A percentile compares a stretch with the other conserved stretches of the same genome.
phyloP scores from a whole-genome alignment of 768 basidiomycete genomes.

The Boletellus emodensis region DNA sequence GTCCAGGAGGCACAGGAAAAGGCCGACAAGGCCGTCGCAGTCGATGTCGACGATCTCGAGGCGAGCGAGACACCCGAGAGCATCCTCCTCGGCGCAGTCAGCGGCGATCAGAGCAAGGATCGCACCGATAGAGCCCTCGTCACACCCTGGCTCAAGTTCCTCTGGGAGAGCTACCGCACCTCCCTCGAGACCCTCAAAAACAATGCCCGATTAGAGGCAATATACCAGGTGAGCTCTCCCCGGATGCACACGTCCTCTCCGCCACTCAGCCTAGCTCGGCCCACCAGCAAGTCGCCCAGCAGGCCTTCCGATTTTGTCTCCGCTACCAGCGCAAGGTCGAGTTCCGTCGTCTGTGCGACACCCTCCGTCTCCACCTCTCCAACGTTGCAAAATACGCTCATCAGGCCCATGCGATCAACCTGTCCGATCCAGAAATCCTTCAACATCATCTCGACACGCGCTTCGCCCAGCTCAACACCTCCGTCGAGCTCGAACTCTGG shows the following conservation, averaged over 20 bases:
- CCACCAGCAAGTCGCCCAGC: conserved; percentile 84
- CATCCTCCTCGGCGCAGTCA: conserved; percentile 85
- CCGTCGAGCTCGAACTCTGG: conserved; percentile 98
- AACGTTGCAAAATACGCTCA: conserved; percentile 95
- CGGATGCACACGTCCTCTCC: not conserved
- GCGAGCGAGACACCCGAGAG: conserved; percentile 93
- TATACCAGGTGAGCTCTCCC: conserved; percentile 77
- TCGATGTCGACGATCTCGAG: conserved; percentile 93
- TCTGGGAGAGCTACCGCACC: conserved; percentile 98
- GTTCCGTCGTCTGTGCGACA: conserved; percentile 95
- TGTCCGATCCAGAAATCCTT: conserved; percentile 90
- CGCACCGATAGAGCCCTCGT: conserved; percentile 92
- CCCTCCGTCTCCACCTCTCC: conserved; percentile 87
- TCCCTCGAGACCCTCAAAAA: conserved; percentile 95
- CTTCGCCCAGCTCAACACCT: conserved; percentile 93
- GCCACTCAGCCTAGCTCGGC: not conserved
- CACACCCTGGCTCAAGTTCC: conserved; percentile 95
- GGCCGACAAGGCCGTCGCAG: conserved; percentile 69
- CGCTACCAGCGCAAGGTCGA: conserved; percentile 93
- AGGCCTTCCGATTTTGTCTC: conserved; percentile 96
- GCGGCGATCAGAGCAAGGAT: conserved; percentile 87
- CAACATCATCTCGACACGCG: conserved; percentile 96
- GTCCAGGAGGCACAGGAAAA: conserved; percentile 84
- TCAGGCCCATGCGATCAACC: conserved; percentile 92
- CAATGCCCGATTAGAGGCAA: conserved; percentile 84